Percentiles rank a stretch among this genome's conserved stretches.
These are phyloP conservation scores for Fusarium austroafricanum DNA, from an alignment of 2,329 filamentous ascomycete species.

Conservation along the genomic window DNA sequence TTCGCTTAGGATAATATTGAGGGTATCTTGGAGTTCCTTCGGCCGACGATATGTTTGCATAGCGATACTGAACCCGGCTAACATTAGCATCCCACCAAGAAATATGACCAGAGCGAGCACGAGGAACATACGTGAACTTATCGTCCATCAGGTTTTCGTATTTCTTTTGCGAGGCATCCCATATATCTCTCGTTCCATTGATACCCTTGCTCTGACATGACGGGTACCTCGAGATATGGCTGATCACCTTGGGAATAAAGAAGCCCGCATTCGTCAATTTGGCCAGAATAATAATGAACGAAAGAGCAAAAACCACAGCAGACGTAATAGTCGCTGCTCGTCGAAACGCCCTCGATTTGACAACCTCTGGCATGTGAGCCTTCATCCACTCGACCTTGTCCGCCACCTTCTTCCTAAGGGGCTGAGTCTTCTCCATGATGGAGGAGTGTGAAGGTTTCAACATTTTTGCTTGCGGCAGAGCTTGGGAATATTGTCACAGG, in stretches of 20 bases:
- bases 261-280: conserved; percentile 34
- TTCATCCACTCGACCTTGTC: conserved; percentile 20
- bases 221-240: conserved; percentile 31
- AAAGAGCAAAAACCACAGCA: conserved; percentile 18
- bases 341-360: conserved; percentile 39
- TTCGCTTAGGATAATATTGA: conserved; percentile 44
- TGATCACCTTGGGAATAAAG: conserved; percentile 33
- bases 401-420: conserved; percentile 15
- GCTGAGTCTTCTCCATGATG: conserved; percentile 24
- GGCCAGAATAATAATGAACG: conserved; percentile 30
- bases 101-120: no score
- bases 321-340: conserved; percentile 19
- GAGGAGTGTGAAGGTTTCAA: conserved; percentile 22
- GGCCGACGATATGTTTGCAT: conserved; percentile 54
- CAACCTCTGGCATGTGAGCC: conserved; percentile 10
- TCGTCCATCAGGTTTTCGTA: conserved; percentile 44
- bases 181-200: conserved; percentile 30
- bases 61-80: conserved; percentile 48
- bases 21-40: conserved; percentile 50
- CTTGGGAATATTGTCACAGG: neutral
- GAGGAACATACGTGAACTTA: conserved; percentile 48
- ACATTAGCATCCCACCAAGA: neutral
- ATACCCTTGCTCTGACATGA: conserved; percentile 32
- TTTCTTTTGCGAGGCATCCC: conserved; percentile 41
- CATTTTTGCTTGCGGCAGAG: conserved; percentile 23